phyloP scores from a whole-genome alignment of 2,329 filamentous ascomycete genomes.

The Aureobasidium sp. region DNA sequence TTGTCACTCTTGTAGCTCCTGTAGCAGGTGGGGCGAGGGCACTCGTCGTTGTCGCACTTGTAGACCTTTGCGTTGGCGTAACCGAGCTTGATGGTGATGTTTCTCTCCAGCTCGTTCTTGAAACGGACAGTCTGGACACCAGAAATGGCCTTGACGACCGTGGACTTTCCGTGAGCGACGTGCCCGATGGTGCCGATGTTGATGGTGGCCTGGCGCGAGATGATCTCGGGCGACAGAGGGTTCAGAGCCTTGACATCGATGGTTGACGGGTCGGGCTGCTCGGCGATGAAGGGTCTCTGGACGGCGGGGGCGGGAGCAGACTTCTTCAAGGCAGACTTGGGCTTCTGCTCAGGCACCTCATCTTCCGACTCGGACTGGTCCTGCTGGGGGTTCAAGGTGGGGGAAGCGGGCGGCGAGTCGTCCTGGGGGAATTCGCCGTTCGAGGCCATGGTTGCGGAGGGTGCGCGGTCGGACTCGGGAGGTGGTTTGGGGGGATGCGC shows the following conservation, averaged over 20 bases:
- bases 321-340: slow-evolving; percentile 85
- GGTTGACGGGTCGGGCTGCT: slow-evolving; percentile 86
- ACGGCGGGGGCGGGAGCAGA: slow-evolving; percentile 50
- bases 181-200: slow-evolving; percentile 98
- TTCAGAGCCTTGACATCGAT: slow-evolving; percentile 74
- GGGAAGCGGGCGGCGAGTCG: slow-evolving; percentile 48
- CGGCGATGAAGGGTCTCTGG: slow-evolving; percentile 63
- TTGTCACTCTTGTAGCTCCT: slow-evolving; percentile 98
- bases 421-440: slow-evolving; percentile 48
- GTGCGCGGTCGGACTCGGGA: background rate
- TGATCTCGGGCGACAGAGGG: slow-evolving; percentile 91
- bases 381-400: slow-evolving; percentile 43
- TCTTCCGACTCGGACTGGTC: slow-evolving; percentile 67
- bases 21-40: slow-evolving; percentile 91
- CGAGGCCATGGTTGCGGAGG: slow-evolving; percentile 44
- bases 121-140: slow-evolving; percentile 98
- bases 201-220: slow-evolving; percentile 75
- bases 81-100: slow-evolving; percentile 99
- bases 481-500: background rate
- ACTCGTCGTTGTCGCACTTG: slow-evolving; percentile 88
- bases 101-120: slow-evolving; percentile 98
- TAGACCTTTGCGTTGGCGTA: slow-evolving; percentile 99
- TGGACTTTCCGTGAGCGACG: slow-evolving; percentile 98
- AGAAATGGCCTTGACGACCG: slow-evolving; percentile 97
- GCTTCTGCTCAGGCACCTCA: slow-evolving; percentile 54